A percentile compares a stretch with the other conserved stretches of the same genome.
phyloP scores from a whole-genome alignment of 352 stramenopile genomes.

The Achlya hypogyna region DNA sequence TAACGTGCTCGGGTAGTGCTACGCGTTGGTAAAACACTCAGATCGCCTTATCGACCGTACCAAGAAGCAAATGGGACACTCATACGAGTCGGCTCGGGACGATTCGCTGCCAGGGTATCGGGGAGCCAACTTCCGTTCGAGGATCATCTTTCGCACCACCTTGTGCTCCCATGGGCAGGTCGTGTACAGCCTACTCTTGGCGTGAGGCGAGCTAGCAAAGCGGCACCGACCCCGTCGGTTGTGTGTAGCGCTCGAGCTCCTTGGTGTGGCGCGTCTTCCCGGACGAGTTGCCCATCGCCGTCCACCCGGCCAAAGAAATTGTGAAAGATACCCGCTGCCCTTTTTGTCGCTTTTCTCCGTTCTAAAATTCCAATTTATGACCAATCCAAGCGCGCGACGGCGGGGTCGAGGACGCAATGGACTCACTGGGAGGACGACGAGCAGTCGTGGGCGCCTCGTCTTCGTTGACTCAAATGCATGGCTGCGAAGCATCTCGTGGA shows the following conservation, averaged over 20 bases:
- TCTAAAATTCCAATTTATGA: no score
- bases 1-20: conserved; percentile 51
- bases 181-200: conserved; percentile 46
- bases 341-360: no score
- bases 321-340: no score
- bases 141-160: conserved; percentile 46
- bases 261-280: conserved; percentile 3
- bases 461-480: no score
- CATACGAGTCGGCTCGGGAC: conserved; percentile 35
- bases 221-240: conserved; percentile 8
- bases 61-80: conserved; percentile 84
- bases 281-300: not conserved
- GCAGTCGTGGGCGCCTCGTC: no score
- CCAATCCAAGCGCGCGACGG: no score
- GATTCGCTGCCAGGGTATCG: conserved; percentile 52
- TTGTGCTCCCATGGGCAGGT: conserved; percentile 71
- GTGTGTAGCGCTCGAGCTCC: conserved; percentile 14
- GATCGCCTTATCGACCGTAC: not conserved
- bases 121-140: conserved; percentile 64
- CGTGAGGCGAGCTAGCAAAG: not conserved
- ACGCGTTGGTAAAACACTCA: not conserved
- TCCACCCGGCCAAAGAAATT: not conserved
- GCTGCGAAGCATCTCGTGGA: no score
- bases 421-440: no score
- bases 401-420: no score